Evolutionary conservation across 345 rosid genomes (phyloP), one percentile per base, ranked within the genome.

Genomic region (Eucalyptus pauciflora): DNA sequence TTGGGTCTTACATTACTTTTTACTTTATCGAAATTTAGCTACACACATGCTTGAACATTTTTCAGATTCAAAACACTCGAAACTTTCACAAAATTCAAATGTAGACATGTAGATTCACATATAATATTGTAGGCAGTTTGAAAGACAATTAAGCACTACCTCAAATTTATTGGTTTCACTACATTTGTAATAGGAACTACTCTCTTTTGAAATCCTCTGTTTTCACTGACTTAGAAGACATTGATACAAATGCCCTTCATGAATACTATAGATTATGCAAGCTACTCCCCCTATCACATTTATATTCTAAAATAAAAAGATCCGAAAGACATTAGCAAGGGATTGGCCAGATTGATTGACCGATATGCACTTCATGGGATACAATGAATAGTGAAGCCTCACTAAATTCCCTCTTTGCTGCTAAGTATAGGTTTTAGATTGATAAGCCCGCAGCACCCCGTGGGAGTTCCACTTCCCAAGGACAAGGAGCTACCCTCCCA

Each of bases 161-260:
- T 20, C 64, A 58, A 24, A 2, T 87, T 87, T 31, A 95, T 95
- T 88, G 95, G 46, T 76, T 76, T 41, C 83, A 37, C 83, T 20
- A 76, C 46, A 76, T 41, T 76, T 76, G 83, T 76, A 76, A 76
- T 41, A 41, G 48, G 27, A 76, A 11, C 83, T 37, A 5, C 83
- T 76, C 29, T 76, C 83, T 76, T 76, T 37, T 15, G 3, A 76
- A 64, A 64, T 64, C 48, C 8, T 76, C 48, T 76, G 2, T 76
- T 76, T 41, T 41, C 83, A 41, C 27, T 22, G 25, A 76, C 48
- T 41, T 20, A 33, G 20, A 64, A 64, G 17, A 16, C 41, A 8
- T 4, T 64, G 41, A 64, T n/a, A 64, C 37, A 64, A n/a, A n/a
- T n/a, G 10, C 83, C 83, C 48, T 20, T 76, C 48, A 76, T 76